A percentile compares a stretch with the other conserved stretches of the same genome.
phyloP scores from a whole-genome alignment of 441 rosid genomes.

The Sinapis alba region DNA sequence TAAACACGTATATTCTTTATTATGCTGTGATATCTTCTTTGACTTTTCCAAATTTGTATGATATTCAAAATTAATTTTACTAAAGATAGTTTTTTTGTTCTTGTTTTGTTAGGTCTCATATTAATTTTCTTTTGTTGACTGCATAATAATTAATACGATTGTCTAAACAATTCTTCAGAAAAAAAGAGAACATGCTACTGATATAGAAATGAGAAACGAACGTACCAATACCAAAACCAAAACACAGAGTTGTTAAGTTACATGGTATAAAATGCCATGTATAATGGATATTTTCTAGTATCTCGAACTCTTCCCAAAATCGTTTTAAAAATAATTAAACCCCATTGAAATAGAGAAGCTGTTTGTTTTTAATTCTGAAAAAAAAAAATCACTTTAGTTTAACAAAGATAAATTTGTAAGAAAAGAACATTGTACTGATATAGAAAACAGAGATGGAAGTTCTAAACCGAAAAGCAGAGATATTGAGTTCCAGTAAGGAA shows the following conservation, averaged over 20 bases:
- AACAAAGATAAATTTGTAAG: not conserved
- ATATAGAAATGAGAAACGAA: not conserved
- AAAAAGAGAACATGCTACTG: not conserved
- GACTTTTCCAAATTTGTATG: not conserved
- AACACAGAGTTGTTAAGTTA: not conserved
- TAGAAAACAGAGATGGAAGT: conserved; percentile 1
- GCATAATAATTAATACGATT: not conserved
- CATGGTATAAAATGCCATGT: too few relatives aligned
- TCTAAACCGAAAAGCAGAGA: not conserved
- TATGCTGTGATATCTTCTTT: not conserved
- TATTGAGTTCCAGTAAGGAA: not conserved
- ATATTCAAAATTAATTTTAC: not conserved
- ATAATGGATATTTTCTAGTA: too few relatives aligned
- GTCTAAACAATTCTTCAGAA: not conserved
- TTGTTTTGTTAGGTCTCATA: not conserved
- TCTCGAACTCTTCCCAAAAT: too few relatives aligned
- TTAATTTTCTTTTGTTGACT: not conserved
- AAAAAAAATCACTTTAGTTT: not conserved
- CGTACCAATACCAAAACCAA: not conserved
- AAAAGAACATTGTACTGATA: not conserved
- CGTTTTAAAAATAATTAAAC: too few relatives aligned
- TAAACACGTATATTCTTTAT: not conserved
- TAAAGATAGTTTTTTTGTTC: too few relatives aligned
- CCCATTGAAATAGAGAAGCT: too few relatives aligned
- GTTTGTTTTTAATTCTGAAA: not conserved